Conservation (phyloP, 208 protist species). For the Trypanosoma cruzi region DNA sequence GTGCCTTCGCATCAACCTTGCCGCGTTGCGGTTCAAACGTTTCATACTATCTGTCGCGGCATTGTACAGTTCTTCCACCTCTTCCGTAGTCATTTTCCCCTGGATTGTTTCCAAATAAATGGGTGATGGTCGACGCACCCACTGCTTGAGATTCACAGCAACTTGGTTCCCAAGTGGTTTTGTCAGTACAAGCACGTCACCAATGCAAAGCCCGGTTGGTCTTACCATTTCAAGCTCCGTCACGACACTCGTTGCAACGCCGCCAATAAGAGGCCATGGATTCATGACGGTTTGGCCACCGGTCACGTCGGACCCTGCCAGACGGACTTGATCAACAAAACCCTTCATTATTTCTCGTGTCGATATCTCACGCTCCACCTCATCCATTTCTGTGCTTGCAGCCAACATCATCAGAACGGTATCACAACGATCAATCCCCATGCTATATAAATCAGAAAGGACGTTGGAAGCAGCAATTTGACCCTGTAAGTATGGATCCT, state of each 20-base stretch:
- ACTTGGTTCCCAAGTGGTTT: conserved; percentile 96
- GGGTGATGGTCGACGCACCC: conserved; percentile 73
- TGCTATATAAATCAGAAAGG: conserved; percentile 97
- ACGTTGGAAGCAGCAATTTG: conserved; percentile 97
- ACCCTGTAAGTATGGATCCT: conserved; percentile 95
- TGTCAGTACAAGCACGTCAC: conserved; percentile 96
- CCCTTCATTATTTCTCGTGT: conserved; percentile 93
- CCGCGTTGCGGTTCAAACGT: conserved; percentile 90
- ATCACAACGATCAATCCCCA: conserved; percentile 94
- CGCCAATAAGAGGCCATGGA: conserved; percentile 95
- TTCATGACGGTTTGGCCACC: conserved; percentile 97
- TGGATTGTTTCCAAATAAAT: conserved; percentile 69
- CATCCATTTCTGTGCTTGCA: conserved; percentile 92
- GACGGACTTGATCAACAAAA: conserved; percentile 84
- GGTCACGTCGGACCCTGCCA: conserved; percentile 87
- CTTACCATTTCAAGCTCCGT: conserved; percentile 85
- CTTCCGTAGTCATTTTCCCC: conserved; percentile 54
- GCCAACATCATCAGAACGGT: conserved; percentile 97
- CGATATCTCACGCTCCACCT: conserved; percentile 71
- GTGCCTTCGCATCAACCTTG: conserved; percentile 87
- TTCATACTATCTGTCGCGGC: conserved; percentile 84
- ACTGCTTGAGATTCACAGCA: conserved; percentile 95
- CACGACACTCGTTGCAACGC: conserved; percentile 90
- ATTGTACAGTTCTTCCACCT: conserved; percentile 81
- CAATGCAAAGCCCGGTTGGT: conserved; percentile 69